These are phyloP conservation scores for Penicillium turbatum DNA, from an alignment of 495 filamentous ascomycete species.

Conservation along the genomic window DNA sequence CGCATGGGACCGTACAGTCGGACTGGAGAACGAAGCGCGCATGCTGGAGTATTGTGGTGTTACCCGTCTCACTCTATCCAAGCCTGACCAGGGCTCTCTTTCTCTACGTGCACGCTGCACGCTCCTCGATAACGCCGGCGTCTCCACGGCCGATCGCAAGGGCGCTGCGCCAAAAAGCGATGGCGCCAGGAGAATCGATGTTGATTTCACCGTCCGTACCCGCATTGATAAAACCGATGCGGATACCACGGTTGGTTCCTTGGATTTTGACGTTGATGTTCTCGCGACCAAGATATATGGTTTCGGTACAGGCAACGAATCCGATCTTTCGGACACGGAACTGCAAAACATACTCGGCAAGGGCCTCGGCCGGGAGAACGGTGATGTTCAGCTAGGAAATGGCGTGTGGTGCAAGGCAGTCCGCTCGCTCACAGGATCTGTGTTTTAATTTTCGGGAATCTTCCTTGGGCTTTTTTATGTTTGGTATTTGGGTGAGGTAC, in stretches of 20 bases:
- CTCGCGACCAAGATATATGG: conserved; percentile 46
- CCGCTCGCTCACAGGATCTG: conserved; percentile 33
- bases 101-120: conserved; percentile 41
- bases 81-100: conserved; percentile 23
- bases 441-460: conserved; percentile 25
- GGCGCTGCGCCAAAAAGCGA: conserved; percentile 16
- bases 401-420: conserved; percentile 44
- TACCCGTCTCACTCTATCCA: conserved; percentile 37
- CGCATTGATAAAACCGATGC: conserved; percentile 15
- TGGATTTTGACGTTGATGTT: conserved; percentile 40
- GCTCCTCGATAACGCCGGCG: conserved; percentile 26
- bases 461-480: background rate
- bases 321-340: conserved; percentile 33
- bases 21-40: conserved; percentile 43
- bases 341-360: conserved; percentile 38
- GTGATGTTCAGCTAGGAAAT: conserved; percentile 27
- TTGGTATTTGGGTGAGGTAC: background rate
- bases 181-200: conserved; percentile 31
- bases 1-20: conserved; percentile 39
- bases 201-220: conserved; percentile 41
- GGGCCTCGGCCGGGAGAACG: conserved; percentile 24
- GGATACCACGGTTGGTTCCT: conserved; percentile 20
- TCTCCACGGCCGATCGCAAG: conserved; percentile 15
- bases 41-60: conserved; percentile 47
- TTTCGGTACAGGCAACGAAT: conserved; percentile 31